Evolutionary conservation across 768 basidiomycete genomes (phyloP), one percentile per base, ranked within the genome.

Genomic region (Rickenella mellea): DNA sequence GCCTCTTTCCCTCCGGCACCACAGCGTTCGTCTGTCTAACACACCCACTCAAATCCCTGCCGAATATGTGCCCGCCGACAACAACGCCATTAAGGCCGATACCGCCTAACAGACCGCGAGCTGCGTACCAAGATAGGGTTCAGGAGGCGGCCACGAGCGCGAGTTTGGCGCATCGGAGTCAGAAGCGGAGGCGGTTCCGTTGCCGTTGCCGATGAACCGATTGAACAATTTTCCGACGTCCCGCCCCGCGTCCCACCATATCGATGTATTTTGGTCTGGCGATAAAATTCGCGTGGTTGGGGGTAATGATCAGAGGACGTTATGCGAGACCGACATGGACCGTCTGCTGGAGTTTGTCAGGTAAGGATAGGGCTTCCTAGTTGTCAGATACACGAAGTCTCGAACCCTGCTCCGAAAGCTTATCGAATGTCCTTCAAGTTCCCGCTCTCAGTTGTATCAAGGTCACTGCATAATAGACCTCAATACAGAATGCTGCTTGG

Each of bases 1-100:
- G 37, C 40, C 24, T 44, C 41, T 38, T 37, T 41, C 1, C 14
- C 40, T 28, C 10, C 46, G 47, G 40, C 26, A 56, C 45, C 55
- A 78, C 63, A 12, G 73, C 72, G 5, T 72, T 71, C 5, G 83
- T 82, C 46, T 79, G 74, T 39, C 56, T 61, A 25, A 78, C 77
- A 33, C 74, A 78, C 1, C 57, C 52, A 46, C 55, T 67, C 50
- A 90, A 59, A 40, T 76, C 70, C 48, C 73, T 64, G 14, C 77
- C 78, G 57, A 91, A 91, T 29, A 90, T 78, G 27, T 81, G 50
- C 1, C 80, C 77, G 8, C 70, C 24, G n/a, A n/a, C n/a, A n/a
- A n/a, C 63, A 4, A 41, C 49, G 15, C 55, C 28, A 27, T 57
- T 51, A 11, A 54, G 53, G 19, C 64, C 61, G 5, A 59, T 52